phyloP scores from a whole-genome alignment of 805 yeast species.

The Wickerhamiella galacta region DNA sequence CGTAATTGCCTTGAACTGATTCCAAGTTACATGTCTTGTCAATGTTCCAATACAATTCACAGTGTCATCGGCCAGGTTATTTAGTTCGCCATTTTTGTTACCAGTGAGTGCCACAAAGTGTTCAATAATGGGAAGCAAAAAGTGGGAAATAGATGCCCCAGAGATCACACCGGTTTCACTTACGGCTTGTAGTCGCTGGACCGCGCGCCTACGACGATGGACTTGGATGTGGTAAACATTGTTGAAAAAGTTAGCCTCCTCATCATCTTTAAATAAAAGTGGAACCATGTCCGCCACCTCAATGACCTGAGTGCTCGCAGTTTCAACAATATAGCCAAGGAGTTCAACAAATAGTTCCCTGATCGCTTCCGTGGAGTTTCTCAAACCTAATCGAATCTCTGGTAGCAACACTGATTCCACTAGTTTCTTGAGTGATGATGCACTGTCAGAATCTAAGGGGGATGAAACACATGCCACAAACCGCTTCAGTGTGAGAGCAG shows the following conservation, averaged over 20 bases:
- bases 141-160: conserved; percentile 50
- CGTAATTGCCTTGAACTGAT: conserved; percentile 61
- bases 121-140: conserved; percentile 72
- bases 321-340: conserved; percentile 43
- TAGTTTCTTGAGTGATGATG: conserved; percentile 20
- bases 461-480: conserved; percentile 25
- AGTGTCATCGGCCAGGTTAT: conserved; percentile 29
- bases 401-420: conserved; percentile 56
- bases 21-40: conserved; percentile 48
- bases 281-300: conserved; percentile 52
- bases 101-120: conserved; percentile 43
- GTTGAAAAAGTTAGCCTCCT: conserved; percentile 64
- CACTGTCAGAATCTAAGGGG: conserved; percentile 24
- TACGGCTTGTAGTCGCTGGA: conserved; percentile 41
- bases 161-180: conserved; percentile 20
- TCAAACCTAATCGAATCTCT: conserved; percentile 46
- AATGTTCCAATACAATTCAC: conserved; percentile 44
- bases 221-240: conserved; percentile 72
- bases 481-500: conserved; percentile 43
- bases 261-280: conserved; percentile 49
- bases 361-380: conserved; percentile 41
- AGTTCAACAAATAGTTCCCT: conserved; percentile 58
- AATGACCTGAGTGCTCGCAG: conserved; percentile 13
- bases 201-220: conserved; percentile 73
- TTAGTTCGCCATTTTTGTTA: conserved; percentile 20